phyloP scores from a whole-genome alignment of 2,329 filamentous ascomycete genomes.

The Endocalyx cinctus region DNA sequence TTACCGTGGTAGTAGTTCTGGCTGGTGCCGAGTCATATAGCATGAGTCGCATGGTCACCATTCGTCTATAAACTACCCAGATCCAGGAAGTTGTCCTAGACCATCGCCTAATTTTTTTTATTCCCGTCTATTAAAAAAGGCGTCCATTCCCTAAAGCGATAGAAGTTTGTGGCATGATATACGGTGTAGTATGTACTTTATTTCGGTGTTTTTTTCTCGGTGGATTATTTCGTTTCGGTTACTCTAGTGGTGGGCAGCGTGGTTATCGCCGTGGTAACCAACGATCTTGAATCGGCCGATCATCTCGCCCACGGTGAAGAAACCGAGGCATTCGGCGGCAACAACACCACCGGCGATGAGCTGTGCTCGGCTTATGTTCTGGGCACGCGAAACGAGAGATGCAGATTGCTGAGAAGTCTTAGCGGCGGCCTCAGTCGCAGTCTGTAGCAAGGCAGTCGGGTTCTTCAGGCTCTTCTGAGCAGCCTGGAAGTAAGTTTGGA shows the following conservation, averaged over 20 bases:
- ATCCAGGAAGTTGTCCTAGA: too few relatives aligned
- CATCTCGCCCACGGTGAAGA: slow-evolving; percentile 98
- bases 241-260: slow-evolving; percentile 58
- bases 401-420: slow-evolving; percentile 44
- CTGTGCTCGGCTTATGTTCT: slow-evolving; percentile 68
- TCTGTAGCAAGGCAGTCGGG: slow-evolving; percentile 55
- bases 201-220: slow-evolving; percentile 1
- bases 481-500: slow-evolving; percentile 83
- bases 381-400: slow-evolving; percentile 41
- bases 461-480: slow-evolving; percentile 66
- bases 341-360: slow-evolving; percentile 71
- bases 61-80: too few relatives aligned
- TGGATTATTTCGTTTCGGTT: slow-evolving; percentile 17
- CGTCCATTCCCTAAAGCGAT: too few relatives aligned
- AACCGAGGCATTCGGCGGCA: slow-evolving; percentile 81
- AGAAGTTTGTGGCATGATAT: too few relatives aligned
- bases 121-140: too few relatives aligned
- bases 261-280: slow-evolving; percentile 74
- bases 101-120: too few relatives aligned
- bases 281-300: slow-evolving; percentile 92
- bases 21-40: too few relatives aligned
- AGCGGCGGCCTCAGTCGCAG: slow-evolving; percentile 36
- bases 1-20: too few relatives aligned
- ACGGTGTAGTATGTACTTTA: slow-evolving; percentile 8
- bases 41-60: too few relatives aligned